Conservation (phyloP, 2,329 filamentous ascomycete genomes). For the Trichoderma breve region DNA sequence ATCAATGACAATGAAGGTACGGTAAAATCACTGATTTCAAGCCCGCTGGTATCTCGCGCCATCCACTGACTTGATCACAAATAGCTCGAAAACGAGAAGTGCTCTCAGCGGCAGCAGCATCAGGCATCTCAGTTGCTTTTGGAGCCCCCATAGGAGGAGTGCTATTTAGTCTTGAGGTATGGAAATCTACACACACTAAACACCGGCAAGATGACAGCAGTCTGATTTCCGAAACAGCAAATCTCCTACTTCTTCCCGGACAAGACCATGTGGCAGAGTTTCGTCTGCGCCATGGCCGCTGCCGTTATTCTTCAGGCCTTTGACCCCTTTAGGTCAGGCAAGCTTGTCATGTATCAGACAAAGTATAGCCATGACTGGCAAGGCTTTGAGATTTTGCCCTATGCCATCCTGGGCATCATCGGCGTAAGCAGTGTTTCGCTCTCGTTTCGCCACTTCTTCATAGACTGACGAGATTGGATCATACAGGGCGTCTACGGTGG, state of each 20-base stretch:
- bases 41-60: neutral
- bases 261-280: conserved; percentile 99
- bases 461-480: neutral
- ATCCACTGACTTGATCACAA: neutral
- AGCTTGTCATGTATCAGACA: conserved; percentile 94
- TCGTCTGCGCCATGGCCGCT: conserved; percentile 98
- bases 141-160: conserved; percentile 93
- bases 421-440: conserved; percentile 49
- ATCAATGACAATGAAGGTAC: conserved; percentile 84
- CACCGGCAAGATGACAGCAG: neutral
- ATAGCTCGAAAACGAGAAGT: conserved; percentile 88
- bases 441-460: too few relatives aligned
- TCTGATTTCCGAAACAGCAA: conserved; percentile 52
- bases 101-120: conserved; percentile 85
- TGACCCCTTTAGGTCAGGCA: conserved; percentile 91
- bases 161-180: conserved; percentile 86
- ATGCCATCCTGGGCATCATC: conserved; percentile 78
- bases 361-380: conserved; percentile 92
- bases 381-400: conserved; percentile 88
- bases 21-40: conserved; percentile 19
- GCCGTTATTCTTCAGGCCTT: conserved; percentile 89
- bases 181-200: neutral
- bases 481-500: conserved; percentile 84
- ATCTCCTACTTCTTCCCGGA: conserved; percentile 97
- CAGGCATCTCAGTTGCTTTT: conserved; percentile 91